Conservation (phyloP, 345 rosid species). For the Boechera stricta region DNA sequence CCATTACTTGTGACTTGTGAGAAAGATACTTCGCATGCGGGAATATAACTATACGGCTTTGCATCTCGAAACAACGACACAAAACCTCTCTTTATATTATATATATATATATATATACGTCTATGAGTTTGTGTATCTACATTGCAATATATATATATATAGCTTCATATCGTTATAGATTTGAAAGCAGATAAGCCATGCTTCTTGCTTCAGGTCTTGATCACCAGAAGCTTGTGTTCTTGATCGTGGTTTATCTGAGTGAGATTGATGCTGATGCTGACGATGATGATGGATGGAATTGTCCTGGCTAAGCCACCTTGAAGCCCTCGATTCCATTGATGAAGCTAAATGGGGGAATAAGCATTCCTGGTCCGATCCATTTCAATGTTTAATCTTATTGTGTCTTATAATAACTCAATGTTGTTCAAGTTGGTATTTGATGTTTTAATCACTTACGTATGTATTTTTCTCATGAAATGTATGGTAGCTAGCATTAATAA, state of each 20-base stretch:
- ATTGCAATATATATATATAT: slow-evolving; percentile 10
- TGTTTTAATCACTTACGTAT: slow-evolving; percentile 16
- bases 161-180: not conserved
- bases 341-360: slow-evolving; percentile 46
- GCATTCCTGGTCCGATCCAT: slow-evolving; percentile 46
- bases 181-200: slow-evolving; percentile 2
- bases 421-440: slow-evolving; percentile 6
- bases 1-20: slow-evolving; percentile 31
- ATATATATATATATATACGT: not conserved
- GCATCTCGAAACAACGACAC: slow-evolving; percentile 46
- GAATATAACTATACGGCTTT: slow-evolving; percentile 45
- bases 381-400: not conserved
- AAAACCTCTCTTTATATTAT: slow-evolving; percentile 30
- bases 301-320: slow-evolving; percentile 27
- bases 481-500: not conserved
- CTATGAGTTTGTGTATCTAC: slow-evolving; percentile 11
- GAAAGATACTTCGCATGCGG: slow-evolving; percentile 46
- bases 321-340: not conserved
- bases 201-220: slow-evolving; percentile 16
- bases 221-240: slow-evolving; percentile 23
- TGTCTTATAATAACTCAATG: not conserved
- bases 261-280: slow-evolving; percentile 8
- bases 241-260: slow-evolving; percentile 22
- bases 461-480: not conserved
- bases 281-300: slow-evolving; percentile 21